Evolutionary conservation across 768 basidiomycete species (phyloP).

Genomic region (Boletus reticulatus): DNA sequence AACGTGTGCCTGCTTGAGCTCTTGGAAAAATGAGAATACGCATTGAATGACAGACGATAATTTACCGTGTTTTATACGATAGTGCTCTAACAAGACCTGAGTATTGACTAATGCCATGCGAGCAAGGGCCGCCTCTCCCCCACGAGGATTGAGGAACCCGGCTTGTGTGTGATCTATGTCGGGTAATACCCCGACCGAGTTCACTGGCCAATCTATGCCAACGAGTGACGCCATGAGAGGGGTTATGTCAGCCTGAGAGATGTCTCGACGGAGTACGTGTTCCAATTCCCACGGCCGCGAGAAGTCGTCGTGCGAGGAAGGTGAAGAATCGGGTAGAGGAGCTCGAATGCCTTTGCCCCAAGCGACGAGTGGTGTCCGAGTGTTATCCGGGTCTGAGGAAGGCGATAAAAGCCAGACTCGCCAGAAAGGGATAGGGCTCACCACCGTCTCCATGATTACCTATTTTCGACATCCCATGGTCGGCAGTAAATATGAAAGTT

Average conservation of each 20-base stretch:
- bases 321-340: slow-evolving; percentile 53
- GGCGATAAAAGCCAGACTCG: slow-evolving; percentile 4
- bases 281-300: slow-evolving; percentile 61
- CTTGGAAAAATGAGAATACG: slow-evolving; percentile 34
- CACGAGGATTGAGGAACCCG: slow-evolving; percentile 53
- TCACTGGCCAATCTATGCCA: slow-evolving; percentile 74
- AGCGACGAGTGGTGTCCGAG: slow-evolving; percentile 76
- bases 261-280: slow-evolving; percentile 63
- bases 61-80: slow-evolving; percentile 72
- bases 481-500: slow-evolving; percentile 78
- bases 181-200: slow-evolving; percentile 79
- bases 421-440: slow-evolving; percentile 30
- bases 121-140: slow-evolving; percentile 52
- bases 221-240: slow-evolving; percentile 74
- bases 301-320: slow-evolving; percentile 68
- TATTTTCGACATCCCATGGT: slow-evolving; percentile 87
- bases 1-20: slow-evolving; percentile 55
- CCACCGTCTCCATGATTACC: slow-evolving; percentile 91
- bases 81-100: slow-evolving; percentile 72
- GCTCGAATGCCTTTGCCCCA: slow-evolving; percentile 81
- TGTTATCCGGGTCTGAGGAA: slow-evolving; percentile 75
- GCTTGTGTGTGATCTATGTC: slow-evolving; percentile 61
- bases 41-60: not conserved
- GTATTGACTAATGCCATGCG: slow-evolving; percentile 62
- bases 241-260: slow-evolving; percentile 83